These are phyloP conservation scores for Datura wrightii DNA, from an alignment of 257 asterid species.

Conservation along the genomic window DNA sequence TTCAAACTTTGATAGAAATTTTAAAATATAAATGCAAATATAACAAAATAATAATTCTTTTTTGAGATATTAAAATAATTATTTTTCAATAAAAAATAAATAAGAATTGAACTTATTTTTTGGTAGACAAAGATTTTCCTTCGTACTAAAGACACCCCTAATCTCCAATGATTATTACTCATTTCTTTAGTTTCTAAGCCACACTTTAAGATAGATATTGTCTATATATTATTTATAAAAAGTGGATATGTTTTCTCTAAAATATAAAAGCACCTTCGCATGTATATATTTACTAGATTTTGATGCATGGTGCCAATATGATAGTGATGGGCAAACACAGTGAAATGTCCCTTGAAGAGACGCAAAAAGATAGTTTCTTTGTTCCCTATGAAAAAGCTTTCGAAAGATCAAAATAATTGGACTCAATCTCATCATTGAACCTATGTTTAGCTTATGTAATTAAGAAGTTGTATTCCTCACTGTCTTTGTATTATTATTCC, in stretches of 20 bases:
- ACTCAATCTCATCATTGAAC: neutral
- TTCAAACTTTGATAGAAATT: too few species aligned
- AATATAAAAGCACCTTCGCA: neutral
- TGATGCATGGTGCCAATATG: neutral
- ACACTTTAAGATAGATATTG: too few species aligned
- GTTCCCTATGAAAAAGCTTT: neutral
- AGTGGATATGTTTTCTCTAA: neutral
- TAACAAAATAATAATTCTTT: too few species aligned
- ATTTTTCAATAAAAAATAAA: too few species aligned
- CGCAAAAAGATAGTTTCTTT: neutral
- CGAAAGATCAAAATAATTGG: neutral
- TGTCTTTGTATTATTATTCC: too few species aligned
- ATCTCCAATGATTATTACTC: neutral
- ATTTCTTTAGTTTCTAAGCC: neutral
- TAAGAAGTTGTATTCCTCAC: neutral
- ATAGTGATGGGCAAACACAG: neutral
- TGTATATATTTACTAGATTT: neutral
- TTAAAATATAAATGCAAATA: too few species aligned
- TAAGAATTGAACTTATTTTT: too few species aligned
- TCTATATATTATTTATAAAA: neutral
- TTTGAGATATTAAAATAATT: too few species aligned
- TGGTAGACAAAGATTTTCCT: too few species aligned
- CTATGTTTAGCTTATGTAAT: neutral
- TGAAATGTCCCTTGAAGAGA: neutral
- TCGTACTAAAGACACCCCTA: too few species aligned